These are phyloP conservation scores for Sphagnum fallax DNA, from an alignment of 228 moss, liverwort and hornwort genomes.

Conservation along the genomic window DNA sequence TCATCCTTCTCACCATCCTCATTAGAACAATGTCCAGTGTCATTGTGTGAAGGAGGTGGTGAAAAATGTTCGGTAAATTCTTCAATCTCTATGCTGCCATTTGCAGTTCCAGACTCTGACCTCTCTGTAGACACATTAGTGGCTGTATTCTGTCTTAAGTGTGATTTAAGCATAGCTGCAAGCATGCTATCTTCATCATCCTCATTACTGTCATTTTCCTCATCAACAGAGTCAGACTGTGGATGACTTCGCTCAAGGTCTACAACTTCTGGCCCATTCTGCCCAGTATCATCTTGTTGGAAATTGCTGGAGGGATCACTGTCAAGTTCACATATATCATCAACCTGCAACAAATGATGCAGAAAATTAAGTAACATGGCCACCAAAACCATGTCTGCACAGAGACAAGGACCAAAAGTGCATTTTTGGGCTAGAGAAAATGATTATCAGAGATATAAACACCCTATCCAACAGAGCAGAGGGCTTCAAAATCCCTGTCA, in stretches of 20 bases:
- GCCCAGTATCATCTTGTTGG: neutral
- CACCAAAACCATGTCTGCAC: no score
- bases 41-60: neutral
- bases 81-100: neutral
- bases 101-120: neutral
- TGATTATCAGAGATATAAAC: no score
- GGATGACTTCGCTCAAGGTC: neutral
- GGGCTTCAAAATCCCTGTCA: no score
- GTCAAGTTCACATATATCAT: neutral
- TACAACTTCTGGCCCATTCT: constrained; percentile 1
- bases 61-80: neutral
- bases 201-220: constrained; percentile 14
- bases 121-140: constrained; percentile 6
- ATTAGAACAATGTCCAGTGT: neutral
- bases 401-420: no score
- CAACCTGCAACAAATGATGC: constrained; percentile 3
- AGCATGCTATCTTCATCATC: constrained; percentile 51
- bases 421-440: no score
- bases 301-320: neutral
- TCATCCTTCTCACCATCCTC: constrained; percentile 10
- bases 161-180: constrained; percentile 61
- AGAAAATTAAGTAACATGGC: no score
- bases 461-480: no score
- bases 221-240: constrained; percentile 11
- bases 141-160: constrained; percentile 35